Evolutionary conservation across 1,284 basidiomycete genomes (phyloP).

Genomic region (Lentinula novae-zelandiae): DNA sequence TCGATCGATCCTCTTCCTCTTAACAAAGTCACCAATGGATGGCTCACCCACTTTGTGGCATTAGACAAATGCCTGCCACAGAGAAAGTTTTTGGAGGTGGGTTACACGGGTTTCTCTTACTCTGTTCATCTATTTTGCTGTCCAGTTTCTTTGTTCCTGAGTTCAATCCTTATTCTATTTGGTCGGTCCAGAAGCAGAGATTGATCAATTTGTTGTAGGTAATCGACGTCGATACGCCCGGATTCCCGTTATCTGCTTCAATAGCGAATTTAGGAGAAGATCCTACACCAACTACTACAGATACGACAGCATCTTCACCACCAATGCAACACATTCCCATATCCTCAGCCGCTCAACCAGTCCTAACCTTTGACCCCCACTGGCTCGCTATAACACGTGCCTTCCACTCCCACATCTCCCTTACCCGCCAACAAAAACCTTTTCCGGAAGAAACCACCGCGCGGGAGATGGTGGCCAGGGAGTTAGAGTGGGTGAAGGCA

Average conservation of each 20-base stretch:
- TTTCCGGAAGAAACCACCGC: slow-evolving; percentile 63
- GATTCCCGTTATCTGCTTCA: slow-evolving; percentile 28
- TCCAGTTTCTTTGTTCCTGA: not conserved
- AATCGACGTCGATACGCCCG: slow-evolving; percentile 41
- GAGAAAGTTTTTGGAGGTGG: slow-evolving; percentile 84
- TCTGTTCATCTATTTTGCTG: not conserved
- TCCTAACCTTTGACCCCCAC: slow-evolving; percentile 73
- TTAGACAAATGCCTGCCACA: slow-evolving; percentile 89
- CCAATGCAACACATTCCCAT: too few species aligned
- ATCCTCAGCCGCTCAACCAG: slow-evolving; percentile 23
- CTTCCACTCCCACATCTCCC: slow-evolving; percentile 76
- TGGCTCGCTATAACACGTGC: slow-evolving; percentile 95
- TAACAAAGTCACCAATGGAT: not conserved
- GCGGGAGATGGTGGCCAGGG: slow-evolving; percentile 54
- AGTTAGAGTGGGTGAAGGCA: slow-evolving; percentile 63
- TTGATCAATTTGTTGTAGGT: slow-evolving; percentile 42
- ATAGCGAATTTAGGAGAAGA: not conserved
- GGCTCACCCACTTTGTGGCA: slow-evolving; percentile 79
- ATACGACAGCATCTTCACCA: not conserved
- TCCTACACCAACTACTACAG: not conserved
- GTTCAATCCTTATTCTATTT: too few species aligned
- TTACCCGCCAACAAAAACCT: slow-evolving; percentile 35
- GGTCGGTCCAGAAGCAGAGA: too few species aligned
- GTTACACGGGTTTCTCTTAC: slow-evolving; percentile 4
- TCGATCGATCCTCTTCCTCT: not conserved